These are phyloP conservation scores for Pseudozyma sp. DNA, from an alignment of 1,284 basidiomycete species.

Conservation along the genomic window DNA sequence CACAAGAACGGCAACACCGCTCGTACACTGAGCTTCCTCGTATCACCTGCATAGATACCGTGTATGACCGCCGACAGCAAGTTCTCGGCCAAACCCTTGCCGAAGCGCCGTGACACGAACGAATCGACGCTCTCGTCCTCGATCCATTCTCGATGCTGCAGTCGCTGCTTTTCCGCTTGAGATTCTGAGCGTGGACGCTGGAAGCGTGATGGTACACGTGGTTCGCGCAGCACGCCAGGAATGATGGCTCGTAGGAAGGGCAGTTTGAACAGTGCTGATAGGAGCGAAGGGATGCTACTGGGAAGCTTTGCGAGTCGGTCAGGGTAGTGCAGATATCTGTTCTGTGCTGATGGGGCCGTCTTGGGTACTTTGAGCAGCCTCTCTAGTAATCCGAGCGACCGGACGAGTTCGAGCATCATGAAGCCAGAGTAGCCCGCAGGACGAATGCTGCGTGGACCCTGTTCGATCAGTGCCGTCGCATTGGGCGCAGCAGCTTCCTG, in stretches of 20 bases:
- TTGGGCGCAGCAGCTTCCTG: not conserved
- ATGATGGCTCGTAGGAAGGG: constrained; percentile 55
- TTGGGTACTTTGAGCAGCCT: constrained; percentile 77
- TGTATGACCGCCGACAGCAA: constrained; percentile 88
- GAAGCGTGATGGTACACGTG: constrained; percentile 69
- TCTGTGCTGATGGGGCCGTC: constrained; percentile 77
- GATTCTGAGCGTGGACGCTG: constrained; percentile 69
- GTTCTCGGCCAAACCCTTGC: constrained; percentile 77
- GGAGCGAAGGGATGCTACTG: constrained; percentile 71
- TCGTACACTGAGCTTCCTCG: constrained; percentile 79
- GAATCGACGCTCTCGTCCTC: constrained; percentile 84
- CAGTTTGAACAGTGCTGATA: constrained; percentile 56
- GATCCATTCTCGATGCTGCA: constrained; percentile 31
- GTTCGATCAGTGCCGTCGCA: constrained; percentile 55
- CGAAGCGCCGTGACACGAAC: constrained; percentile 83
- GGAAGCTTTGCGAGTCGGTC: constrained; percentile 72
- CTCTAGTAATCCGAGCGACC: constrained; percentile 76
- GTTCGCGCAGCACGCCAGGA: constrained; percentile 72
- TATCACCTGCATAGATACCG: constrained; percentile 91
- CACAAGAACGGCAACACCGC: constrained; percentile 81
- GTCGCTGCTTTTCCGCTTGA: constrained; percentile 62
- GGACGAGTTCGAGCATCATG: constrained; percentile 79
- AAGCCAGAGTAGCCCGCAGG: constrained; percentile 58
- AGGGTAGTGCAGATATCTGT: constrained; percentile 79
- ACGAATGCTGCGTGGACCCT: constrained; percentile 63